Base-by-base conservation (phyloP, 495 filamentous ascomycete species). In the Aspergillus haitiensis region DNA sequence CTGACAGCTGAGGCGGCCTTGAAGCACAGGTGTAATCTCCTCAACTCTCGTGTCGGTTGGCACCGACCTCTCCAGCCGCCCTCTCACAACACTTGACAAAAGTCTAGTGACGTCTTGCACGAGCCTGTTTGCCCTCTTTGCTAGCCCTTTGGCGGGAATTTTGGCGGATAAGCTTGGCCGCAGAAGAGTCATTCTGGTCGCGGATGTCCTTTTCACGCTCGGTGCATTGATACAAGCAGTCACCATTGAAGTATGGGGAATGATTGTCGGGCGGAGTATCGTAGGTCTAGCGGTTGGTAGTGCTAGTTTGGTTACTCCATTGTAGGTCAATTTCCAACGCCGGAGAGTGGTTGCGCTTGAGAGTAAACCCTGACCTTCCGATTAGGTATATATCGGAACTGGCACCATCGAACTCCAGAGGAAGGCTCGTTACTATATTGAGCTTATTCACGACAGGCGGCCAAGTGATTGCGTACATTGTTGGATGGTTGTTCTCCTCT, bases 11-110 rank as follows among this genome's bases (percentile, higher is more conserved):
- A 27, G 34, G 50, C 45, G 13, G 39, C 21, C 32, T 49, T 58
- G 47, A 62, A 94, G 91, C 67, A 97, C 93, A 16, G 93, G 93
- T 44, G 92, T 96, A 12, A 94, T 97, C 44, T 94, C 90, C 21
- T 87, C 91, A 1, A 94, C 91, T 0, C 80, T 97, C 34, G 87
- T 97, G 39, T 90, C 89, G 3, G 84, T 96, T 63, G 82, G 81
- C 46, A 81, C 82, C 2, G 87, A 90, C 56, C 84, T 96, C n/a
- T 92, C 90, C 6, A 67, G 74, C 49, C 81, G 81, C 7, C 71
- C 79, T 12, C 79, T 94, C 35, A 86, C 82, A 6, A 90, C 86
- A 3, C 77, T 92, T 36, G 89, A 95, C 70, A 95, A 93, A 62
- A 89, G 88, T 32, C 72, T 95, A 31, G 88, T 96, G 59, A 95